Evolutionary conservation across 495 filamentous ascomycete genomes (phyloP), one percentile per base, ranked within the genome.

Genomic region (Talaromyces stipitatus): DNA sequence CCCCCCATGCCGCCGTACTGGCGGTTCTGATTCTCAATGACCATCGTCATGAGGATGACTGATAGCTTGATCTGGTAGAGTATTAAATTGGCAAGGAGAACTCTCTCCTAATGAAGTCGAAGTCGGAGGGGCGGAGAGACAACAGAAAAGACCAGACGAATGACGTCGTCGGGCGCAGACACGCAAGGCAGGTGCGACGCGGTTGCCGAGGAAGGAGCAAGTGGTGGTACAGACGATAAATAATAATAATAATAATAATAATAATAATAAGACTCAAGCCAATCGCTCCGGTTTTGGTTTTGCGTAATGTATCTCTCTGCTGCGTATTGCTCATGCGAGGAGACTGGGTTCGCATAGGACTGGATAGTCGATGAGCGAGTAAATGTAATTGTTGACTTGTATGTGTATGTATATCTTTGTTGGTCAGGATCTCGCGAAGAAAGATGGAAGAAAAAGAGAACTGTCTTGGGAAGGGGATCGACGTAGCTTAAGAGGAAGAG

Each of bases 21-120:
- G 77, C 89, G 90, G 78, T 89, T 88, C 72, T 92, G 86, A 69
- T 85, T 82, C 74, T 91, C 88, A 74, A 94, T 84, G 75, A 92
- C 90, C 85, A 95, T 87, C 78, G 88, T 90, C 83, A 90, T 86
- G 72, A 71, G 74, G 61, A 59, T 69, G 61, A 52, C n/a, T n/a
- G n/a, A n/a, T n/a, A n/a, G n/a, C n/a, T 36, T 26, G 55, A 54
- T 33, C 23, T 45, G 54, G 48, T 10, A 48, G 12, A 7, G 5
- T 18, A 14, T n/a, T 18, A 6, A 2, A n/a, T 23, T 48, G 45
- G 36, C 12, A 10, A 26, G 23, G 45, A 26, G 12, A 10, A 29
- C 23, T 36, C 24, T 20, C 50, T 28, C 24, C n/a, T 11, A 24
- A 27, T 24, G 12, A 58, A n/a, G n/a, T n/a, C n/a, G 65, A 66